Evolutionary conservation across 2,329 filamentous ascomycete genomes (phyloP).

Genomic region (Penicillium decumbens): DNA sequence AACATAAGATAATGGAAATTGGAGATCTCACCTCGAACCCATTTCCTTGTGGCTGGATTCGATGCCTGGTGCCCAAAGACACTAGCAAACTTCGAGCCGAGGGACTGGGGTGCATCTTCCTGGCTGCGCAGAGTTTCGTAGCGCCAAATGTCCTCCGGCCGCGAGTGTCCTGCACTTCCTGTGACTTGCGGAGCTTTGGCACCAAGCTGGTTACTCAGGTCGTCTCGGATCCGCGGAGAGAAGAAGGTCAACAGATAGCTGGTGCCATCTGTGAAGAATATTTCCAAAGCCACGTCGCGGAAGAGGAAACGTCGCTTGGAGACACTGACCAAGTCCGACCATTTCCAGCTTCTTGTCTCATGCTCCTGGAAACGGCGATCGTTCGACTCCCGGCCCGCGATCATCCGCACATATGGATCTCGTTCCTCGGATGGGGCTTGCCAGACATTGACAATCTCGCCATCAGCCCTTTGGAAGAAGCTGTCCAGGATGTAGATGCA

Average conservation of each 20-base stretch:
- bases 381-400: conserved; percentile 69
- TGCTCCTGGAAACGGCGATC: conserved; percentile 62
- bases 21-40: conserved; percentile 91
- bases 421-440: conserved; percentile 88
- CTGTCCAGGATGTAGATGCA: conserved; percentile 93
- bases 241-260: conserved; percentile 90
- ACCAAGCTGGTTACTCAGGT: conserved; percentile 71
- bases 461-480: conserved; percentile 89
- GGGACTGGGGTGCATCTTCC: conserved; percentile 59
- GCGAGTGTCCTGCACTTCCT: conserved; percentile 62
- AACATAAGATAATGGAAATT: conserved; percentile 99
- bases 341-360: conserved; percentile 85
- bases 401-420: conserved; percentile 91
- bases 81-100: conserved; percentile 85
- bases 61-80: conserved; percentile 81
- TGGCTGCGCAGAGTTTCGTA: conserved; percentile 74
- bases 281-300: conserved; percentile 90
- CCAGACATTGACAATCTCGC: conserved; percentile 94
- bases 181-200: conserved; percentile 75
- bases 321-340: conserved; percentile 89
- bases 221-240: conserved; percentile 68
- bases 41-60: conserved; percentile 80
- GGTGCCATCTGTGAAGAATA: conserved; percentile 94
- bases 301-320: conserved; percentile 95
- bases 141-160: conserved; percentile 86